Evolutionary conservation across 306 rosid species (phyloP).

Genomic region (Fragaria vesca): DNA sequence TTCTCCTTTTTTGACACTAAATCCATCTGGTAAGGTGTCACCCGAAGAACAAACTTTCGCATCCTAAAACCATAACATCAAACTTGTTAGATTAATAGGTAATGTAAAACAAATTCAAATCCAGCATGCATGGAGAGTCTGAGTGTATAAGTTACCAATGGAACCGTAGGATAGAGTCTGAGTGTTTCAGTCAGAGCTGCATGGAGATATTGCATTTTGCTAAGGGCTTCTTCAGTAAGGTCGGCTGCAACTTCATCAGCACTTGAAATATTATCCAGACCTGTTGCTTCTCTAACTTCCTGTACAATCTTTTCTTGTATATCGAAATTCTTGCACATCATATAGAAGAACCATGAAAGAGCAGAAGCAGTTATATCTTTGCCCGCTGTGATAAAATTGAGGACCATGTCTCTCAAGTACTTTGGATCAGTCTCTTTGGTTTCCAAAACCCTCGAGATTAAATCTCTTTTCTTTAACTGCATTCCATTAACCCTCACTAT

Average conservation of each 20-base stretch:
- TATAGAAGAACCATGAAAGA: background rate
- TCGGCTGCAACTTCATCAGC: background rate
- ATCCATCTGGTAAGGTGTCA: constrained; percentile 33
- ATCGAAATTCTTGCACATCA: background rate
- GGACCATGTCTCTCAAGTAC: constrained; percentile 47
- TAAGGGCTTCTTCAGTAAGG: background rate
- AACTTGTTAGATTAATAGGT: background rate
- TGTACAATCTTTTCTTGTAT: background rate
- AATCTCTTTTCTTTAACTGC: constrained; percentile 34
- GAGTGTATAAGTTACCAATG: background rate
- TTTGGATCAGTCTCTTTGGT: constrained; percentile 34
- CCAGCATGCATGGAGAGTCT: too few species aligned
- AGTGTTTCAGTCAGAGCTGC: background rate
- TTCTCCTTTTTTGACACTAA: constrained; percentile 30
- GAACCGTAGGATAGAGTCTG: background rate
- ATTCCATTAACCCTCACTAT: background rate
- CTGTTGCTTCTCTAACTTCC: background rate
- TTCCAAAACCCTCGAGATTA: constrained; percentile 54
- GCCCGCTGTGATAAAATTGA: constrained; percentile 48
- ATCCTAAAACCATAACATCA: constrained; percentile 8
- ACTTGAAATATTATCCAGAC: background rate
- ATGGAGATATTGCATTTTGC: background rate
- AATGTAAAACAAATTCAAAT: too few species aligned
- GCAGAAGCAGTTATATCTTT: constrained; percentile 8
- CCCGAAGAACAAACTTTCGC: constrained; percentile 24